phyloP scores from a whole-genome alignment of 805 yeast species.

The Blastobotrys parvus region DNA sequence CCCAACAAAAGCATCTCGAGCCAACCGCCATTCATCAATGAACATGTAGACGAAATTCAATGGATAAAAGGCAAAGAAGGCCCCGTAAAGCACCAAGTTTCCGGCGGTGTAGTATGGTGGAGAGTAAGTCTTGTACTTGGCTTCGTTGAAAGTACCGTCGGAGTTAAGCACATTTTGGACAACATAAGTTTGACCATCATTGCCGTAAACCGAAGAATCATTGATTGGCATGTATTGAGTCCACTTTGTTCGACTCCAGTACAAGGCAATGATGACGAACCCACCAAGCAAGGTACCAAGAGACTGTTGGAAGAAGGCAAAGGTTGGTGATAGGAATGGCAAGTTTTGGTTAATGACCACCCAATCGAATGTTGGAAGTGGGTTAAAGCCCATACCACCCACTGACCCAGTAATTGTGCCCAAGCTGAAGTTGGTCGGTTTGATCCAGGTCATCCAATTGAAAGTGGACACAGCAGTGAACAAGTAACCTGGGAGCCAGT shows the following conservation, averaged over 20 bases:
- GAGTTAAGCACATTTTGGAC: constrained; percentile 36
- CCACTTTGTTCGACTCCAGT: constrained; percentile 49
- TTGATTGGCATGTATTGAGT: constrained; percentile 54
- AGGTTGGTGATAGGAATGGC: constrained; percentile 12
- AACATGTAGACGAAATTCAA: constrained; percentile 39
- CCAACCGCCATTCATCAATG: constrained; percentile 6
- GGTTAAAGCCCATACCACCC: constrained; percentile 37
- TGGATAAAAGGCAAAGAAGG: constrained; percentile 45
- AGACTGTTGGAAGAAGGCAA: constrained; percentile 39
- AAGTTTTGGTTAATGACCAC: not conserved
- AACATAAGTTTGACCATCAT: constrained; percentile 41
- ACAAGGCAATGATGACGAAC: constrained; percentile 37
- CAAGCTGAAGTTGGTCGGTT: constrained; percentile 41
- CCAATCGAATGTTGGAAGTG: constrained; percentile 38
- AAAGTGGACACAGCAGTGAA: constrained; percentile 54
- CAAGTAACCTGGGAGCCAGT: constrained; percentile 60
- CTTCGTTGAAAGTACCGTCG: constrained; percentile 35
- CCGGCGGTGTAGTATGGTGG: constrained; percentile 56
- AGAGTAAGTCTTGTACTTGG: constrained; percentile 40
- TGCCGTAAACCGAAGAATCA: constrained; percentile 43
- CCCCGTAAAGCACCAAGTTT: constrained; percentile 44
- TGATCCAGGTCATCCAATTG: constrained; percentile 54
- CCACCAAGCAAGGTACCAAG: constrained; percentile 38
- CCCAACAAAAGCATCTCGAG: not conserved
- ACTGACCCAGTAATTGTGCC: constrained; percentile 60